Evolutionary conservation across 495 filamentous ascomycete species (phyloP).

Genomic region (Podospora bellae-mahoneyi): DNA sequence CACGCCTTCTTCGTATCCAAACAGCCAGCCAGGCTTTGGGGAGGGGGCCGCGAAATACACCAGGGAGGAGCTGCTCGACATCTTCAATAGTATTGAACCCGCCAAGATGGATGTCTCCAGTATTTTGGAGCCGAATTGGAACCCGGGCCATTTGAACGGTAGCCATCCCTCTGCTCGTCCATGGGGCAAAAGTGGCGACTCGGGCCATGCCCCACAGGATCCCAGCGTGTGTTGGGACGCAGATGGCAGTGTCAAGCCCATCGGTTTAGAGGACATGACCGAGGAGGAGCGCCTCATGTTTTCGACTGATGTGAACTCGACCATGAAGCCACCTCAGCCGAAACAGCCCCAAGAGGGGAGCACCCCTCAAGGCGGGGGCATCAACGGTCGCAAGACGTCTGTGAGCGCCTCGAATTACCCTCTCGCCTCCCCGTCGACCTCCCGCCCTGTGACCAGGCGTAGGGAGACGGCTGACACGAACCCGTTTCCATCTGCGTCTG

Average conservation of each 20-base stretch:
- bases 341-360: constrained; percentile 60
- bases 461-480: constrained; percentile 86
- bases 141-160: constrained; percentile 64
- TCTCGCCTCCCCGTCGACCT: constrained; percentile 59
- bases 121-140: constrained; percentile 73
- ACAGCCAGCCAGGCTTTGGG: constrained; percentile 36
- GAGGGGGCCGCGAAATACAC: constrained; percentile 56
- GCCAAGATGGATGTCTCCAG: constrained; percentile 59
- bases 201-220: constrained; percentile 49
- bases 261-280: constrained; percentile 72
- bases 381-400: constrained; percentile 69
- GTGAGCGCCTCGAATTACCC: constrained; percentile 57
- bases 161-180: constrained; percentile 48
- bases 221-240: constrained; percentile 86
- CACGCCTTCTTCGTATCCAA: constrained; percentile 13
- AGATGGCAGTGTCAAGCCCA: constrained; percentile 65
- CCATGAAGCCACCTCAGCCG: constrained; percentile 78
- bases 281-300: constrained; percentile 85
- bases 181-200: constrained; percentile 78
- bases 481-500: constrained; percentile 52
- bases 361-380: constrained; percentile 42
- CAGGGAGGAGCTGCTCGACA: constrained; percentile 75
- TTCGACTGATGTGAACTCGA: constrained; percentile 82
- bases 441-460: constrained; percentile 69
- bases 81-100: constrained; percentile 61